Conservation (phyloP, 2,329 filamentous ascomycete genomes). For the Pestalotiopsis sp. region DNA sequence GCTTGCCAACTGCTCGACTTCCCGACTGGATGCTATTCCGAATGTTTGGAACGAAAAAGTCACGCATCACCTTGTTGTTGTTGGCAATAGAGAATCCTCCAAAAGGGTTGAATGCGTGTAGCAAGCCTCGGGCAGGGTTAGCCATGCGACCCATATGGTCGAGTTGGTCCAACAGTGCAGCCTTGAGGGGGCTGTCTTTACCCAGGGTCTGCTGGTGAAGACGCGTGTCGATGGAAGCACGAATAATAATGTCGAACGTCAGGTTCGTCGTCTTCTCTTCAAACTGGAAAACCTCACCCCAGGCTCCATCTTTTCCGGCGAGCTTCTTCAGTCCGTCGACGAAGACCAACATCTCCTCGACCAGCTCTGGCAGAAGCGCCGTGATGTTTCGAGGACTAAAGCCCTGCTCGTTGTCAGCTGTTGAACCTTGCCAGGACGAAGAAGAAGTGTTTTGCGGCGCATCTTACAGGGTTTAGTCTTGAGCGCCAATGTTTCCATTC, state of each 20-base stretch:
- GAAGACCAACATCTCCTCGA: slow-evolving; percentile 25
- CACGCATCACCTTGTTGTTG: slow-evolving; percentile 15
- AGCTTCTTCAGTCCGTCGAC: slow-evolving; percentile 17
- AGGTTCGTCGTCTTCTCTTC: slow-evolving; percentile 22
- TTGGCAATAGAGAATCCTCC: not conserved
- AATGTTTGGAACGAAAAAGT: slow-evolving; percentile 9
- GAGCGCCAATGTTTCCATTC: slow-evolving; percentile 20
- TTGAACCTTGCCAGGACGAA: too few relatives aligned
- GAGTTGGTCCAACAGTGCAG: not conserved
- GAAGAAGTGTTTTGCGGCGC: not conserved
- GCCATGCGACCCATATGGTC: not conserved
- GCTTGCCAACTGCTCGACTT: not conserved
- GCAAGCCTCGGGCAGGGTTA: not conserved
- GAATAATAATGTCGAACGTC: slow-evolving; percentile 25
- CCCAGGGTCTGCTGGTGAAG: slow-evolving; percentile 1
- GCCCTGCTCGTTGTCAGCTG: slow-evolving; percentile 14
- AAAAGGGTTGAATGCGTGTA: not conserved
- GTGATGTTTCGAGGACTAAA: slow-evolving; percentile 35
- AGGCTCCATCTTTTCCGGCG: slow-evolving; percentile 13
- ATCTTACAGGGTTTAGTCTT: slow-evolving; percentile 27
- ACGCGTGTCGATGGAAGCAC: slow-evolving; percentile 15
- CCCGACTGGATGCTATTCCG: not conserved
- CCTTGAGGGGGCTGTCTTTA: not conserved
- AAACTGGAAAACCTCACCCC: slow-evolving; percentile 21
- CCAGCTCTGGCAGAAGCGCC: slow-evolving; percentile 27